These are phyloP conservation scores for Solanum paucissectum DNA, from an alignment of 257 asterid genomes.

Conservation along the genomic window DNA sequence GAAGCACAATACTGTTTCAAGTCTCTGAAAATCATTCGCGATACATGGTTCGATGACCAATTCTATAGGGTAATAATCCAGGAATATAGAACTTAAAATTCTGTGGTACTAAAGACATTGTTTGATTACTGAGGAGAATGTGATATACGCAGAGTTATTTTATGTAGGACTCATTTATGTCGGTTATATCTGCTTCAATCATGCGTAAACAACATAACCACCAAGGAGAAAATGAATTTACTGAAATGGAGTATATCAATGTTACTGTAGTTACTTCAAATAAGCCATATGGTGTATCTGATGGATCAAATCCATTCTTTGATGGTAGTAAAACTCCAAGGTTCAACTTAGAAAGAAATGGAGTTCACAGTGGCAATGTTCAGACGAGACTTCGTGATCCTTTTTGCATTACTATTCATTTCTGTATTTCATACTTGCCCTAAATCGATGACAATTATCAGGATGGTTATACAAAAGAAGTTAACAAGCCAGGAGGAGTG, in stretches of 20 bases:
- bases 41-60: no score
- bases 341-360: neutral
- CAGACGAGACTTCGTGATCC: neutral
- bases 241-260: no score
- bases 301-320: neutral
- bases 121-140: neutral
- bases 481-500: conserved; percentile 36
- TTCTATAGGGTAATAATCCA: no score
- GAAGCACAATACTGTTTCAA: conserved; percentile 81
- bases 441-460: conserved; percentile 2
- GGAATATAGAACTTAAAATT: no score
- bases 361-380: neutral
- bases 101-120: neutral
- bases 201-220: no score
- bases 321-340: neutral
- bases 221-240: no score
- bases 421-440: neutral
- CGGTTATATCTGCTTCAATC: neutral
- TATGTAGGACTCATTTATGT: neutral
- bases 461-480: conserved; percentile 73
- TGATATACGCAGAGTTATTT: neutral
- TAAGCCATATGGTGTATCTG: neutral
- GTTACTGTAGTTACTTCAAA: neutral
- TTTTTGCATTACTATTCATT: no score
- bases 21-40: conserved; percentile 45